These are phyloP conservation scores for cucumber (Cucumis sativus) DNA, from an alignment of 306 rosid species.

Conservation along the genomic window DNA sequence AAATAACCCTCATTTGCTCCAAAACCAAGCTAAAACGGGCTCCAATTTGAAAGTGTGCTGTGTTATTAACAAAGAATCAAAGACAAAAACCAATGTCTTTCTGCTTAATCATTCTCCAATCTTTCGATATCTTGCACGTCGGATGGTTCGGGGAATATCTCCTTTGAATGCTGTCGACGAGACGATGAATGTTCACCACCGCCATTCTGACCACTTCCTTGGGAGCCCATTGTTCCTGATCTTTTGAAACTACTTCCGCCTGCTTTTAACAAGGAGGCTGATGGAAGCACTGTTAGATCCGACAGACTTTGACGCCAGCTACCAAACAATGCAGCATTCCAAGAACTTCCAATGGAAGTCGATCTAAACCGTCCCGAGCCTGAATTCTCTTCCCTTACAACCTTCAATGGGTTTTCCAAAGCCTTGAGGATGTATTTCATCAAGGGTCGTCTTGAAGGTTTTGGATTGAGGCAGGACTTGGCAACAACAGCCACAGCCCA, in stretches of 20 bases:
- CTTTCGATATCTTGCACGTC: slow-evolving; percentile 45
- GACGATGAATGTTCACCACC: slow-evolving; percentile 58
- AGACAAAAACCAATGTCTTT: slow-evolving; percentile 13
- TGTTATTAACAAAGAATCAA: slow-evolving; percentile 46
- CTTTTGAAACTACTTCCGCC: slow-evolving; percentile 56
- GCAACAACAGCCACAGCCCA: slow-evolving; percentile 98
- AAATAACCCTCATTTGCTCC: slow-evolving; percentile 17
- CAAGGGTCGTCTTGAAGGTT: slow-evolving; percentile 72
- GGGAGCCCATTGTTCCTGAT: slow-evolving; percentile 65
- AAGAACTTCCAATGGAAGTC: slow-evolving; percentile 77
- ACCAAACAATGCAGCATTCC: slow-evolving; percentile 86
- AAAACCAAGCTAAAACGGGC: neutral
- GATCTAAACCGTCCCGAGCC: slow-evolving; percentile 65
- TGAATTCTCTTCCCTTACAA: slow-evolving; percentile 76
- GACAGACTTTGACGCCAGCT: slow-evolving; percentile 92
- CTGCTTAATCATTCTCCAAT: slow-evolving; percentile 28
- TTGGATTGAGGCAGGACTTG: slow-evolving; percentile 81
- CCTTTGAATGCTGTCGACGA: slow-evolving; percentile 48
- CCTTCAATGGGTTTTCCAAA: slow-evolving; percentile 82
- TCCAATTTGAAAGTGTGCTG: slow-evolving; percentile 3
- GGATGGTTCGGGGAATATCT: slow-evolving; percentile 77
- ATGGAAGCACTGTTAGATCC: slow-evolving; percentile 39
- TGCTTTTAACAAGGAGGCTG: slow-evolving; percentile 30
- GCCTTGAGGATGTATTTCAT: slow-evolving; percentile 85
- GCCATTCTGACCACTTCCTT: slow-evolving; percentile 44